Conservation (phyloP, 1,139 yeast species). For the Yamadazyma dushanensis region DNA sequence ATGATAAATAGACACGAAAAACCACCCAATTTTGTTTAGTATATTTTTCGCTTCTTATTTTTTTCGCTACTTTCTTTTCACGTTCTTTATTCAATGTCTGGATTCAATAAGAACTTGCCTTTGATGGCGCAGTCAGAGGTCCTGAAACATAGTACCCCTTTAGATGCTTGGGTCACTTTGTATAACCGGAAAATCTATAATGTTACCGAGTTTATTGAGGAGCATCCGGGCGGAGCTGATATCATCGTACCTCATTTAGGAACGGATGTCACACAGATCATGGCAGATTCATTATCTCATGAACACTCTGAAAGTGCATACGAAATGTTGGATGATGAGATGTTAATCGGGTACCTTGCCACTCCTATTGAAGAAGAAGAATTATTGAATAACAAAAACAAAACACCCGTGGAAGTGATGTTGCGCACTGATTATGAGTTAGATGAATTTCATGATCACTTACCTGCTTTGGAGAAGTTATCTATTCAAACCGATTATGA, state of each 20-base stretch:
- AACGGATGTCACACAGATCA: constrained; percentile 73
- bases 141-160: constrained; percentile 46
- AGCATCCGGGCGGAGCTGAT: constrained; percentile 88
- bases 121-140: constrained; percentile 41
- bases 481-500: constrained; percentile 76
- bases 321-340: constrained; percentile 80
- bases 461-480: constrained; percentile 72
- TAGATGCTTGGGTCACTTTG: constrained; percentile 78
- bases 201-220: constrained; percentile 73
- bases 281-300: constrained; percentile 71
- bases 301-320: constrained; percentile 84
- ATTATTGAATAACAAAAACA: constrained; percentile 40
- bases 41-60: background rate
- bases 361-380: constrained; percentile 46
- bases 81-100: constrained; percentile 3
- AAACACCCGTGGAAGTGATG: constrained; percentile 44
- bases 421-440: constrained; percentile 25
- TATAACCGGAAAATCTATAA: constrained; percentile 75
- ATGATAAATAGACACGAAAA: constrained; percentile 1
- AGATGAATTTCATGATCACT: constrained; percentile 54
- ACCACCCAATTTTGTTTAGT: background rate
- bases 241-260: constrained; percentile 77
- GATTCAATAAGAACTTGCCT: constrained; percentile 30
- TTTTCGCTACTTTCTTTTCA: background rate
- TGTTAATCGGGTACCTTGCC: constrained; percentile 50